Evolutionary conservation across 2,329 filamentous ascomycete genomes (phyloP).

Genomic region (Xylariomycetidae sp.): DNA sequence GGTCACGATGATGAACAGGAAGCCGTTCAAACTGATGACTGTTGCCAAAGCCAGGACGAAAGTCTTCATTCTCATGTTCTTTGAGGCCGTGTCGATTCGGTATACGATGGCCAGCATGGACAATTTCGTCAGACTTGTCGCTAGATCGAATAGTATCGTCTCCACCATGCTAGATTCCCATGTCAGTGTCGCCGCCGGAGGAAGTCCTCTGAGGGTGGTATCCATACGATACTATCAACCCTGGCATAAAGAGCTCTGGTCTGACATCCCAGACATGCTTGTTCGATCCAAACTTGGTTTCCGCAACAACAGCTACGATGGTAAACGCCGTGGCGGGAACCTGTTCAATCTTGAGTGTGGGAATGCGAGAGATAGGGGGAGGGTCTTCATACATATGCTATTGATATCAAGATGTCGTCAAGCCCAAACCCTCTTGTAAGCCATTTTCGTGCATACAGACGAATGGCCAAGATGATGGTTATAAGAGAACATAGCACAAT

Average conservation of each 20-base stretch:
- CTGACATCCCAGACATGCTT: conserved; percentile 31
- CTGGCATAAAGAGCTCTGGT: conserved; percentile 11
- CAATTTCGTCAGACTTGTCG: conserved; percentile 35
- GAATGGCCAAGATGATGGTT: conserved; percentile 27
- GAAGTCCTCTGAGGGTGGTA: too few relatives aligned
- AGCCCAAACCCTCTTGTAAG: conserved; percentile 31
- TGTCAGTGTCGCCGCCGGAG: too few relatives aligned
- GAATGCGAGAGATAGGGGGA: background rate
- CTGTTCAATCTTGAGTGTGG: conserved; percentile 5
- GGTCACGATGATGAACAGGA: conserved; percentile 32
- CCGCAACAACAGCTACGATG: conserved; percentile 22
- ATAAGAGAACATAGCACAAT: conserved; percentile 22
- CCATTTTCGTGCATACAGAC: conserved; percentile 30
- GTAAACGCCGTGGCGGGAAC: conserved; percentile 29
- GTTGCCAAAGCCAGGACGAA: conserved; percentile 25
- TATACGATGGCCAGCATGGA: conserved; percentile 36
- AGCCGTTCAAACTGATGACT: conserved; percentile 25
- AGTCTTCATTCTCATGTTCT: conserved; percentile 23
- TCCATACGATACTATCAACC: conserved; percentile 27
- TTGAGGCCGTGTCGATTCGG: conserved; percentile 29
- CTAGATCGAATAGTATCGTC: conserved; percentile 32
- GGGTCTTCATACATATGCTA: conserved; percentile 28
- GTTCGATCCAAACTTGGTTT: conserved; percentile 24
- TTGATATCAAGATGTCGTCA: conserved; percentile 32
- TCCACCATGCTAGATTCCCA: too few relatives aligned